Evolutionary conservation across 2,329 filamentous ascomycete genomes (phyloP).

Genomic region (Colletotrichum filicis): DNA sequence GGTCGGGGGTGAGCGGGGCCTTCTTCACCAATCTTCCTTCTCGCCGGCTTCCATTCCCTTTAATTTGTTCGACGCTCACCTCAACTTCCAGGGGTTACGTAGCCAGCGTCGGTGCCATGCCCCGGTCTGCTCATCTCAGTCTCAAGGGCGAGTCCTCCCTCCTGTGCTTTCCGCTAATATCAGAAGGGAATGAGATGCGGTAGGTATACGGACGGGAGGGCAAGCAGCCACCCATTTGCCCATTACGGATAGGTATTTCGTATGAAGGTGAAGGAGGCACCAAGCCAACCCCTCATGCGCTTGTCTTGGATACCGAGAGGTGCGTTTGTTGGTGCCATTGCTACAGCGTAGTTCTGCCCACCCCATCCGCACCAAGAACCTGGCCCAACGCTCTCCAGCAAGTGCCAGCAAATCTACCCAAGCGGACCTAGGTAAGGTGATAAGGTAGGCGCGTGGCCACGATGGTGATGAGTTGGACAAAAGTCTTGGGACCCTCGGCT

Average conservation of each 20-base stretch:
- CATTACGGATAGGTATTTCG: background rate
- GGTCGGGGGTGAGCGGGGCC: background rate
- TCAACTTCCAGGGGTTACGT: constrained; percentile 10
- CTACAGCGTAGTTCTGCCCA: background rate
- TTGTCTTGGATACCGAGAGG: background rate
- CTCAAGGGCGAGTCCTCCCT: background rate
- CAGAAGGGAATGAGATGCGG: constrained; percentile 2
- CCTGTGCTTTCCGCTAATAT: constrained; percentile 1
- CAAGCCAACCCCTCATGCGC: background rate
- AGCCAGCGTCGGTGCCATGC: background rate
- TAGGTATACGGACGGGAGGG: constrained; percentile 25
- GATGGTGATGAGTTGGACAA: constrained; percentile 10
- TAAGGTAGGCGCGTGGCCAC: background rate
- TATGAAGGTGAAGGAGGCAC: constrained; percentile 9
- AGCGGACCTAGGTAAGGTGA: background rate
- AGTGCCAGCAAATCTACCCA: background rate
- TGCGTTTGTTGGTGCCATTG: background rate
- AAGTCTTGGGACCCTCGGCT: constrained; percentile 22
- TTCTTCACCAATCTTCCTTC: background rate
- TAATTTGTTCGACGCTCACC: constrained; percentile 7
- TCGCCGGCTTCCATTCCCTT: background rate
- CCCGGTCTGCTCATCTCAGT: constrained; percentile 12
- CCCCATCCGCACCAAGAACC: background rate
- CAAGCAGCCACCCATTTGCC: constrained; percentile 19
- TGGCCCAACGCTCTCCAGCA: background rate